Conservation (phyloP, 2,329 filamentous ascomycete genomes). For the Ophiostoma sp. region DNA sequence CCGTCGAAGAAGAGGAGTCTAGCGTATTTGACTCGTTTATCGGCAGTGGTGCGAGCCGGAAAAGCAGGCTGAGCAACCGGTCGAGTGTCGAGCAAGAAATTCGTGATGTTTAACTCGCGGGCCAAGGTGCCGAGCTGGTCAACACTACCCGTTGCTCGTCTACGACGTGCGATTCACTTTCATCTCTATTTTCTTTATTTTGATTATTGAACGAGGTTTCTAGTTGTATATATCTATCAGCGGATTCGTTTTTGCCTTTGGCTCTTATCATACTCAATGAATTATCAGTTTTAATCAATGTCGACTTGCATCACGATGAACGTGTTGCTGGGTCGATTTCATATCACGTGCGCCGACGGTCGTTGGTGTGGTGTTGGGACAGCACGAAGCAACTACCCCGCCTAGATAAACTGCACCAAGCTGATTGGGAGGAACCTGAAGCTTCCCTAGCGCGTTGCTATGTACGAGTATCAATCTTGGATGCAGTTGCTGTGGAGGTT, state of each 20-base stretch:
- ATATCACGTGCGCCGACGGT: not conserved
- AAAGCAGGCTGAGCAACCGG: slow-evolving; percentile 18
- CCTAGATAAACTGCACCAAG: not conserved
- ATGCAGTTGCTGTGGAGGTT: slow-evolving; percentile 4
- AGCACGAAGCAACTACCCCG: not conserved
- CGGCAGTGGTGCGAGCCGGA: slow-evolving; percentile 10
- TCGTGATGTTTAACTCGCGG: slow-evolving; percentile 21
- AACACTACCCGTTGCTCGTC: not conserved
- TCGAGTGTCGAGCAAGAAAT: slow-evolving; percentile 25
- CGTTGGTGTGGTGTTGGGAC: too few species aligned
- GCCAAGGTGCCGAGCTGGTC: too few species aligned
- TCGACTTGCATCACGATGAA: too few species aligned
- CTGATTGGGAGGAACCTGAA: not conserved
- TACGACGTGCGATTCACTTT: not conserved
- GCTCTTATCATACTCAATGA: not conserved
- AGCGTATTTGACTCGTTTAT: slow-evolving; percentile 22
- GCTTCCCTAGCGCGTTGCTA: not conserved
- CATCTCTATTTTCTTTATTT: not conserved
- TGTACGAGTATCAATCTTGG: not conserved
- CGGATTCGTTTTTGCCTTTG: not conserved
- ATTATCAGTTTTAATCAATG: not conserved
- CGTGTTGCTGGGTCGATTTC: not conserved
- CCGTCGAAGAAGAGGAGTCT: not conserved
- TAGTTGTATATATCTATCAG: not conserved
- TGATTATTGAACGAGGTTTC: not conserved